Evolutionary conservation across 805 yeast genomes (phyloP), one percentile per base, ranked within the genome.

Genomic region (Teunomyces panamensis): DNA sequence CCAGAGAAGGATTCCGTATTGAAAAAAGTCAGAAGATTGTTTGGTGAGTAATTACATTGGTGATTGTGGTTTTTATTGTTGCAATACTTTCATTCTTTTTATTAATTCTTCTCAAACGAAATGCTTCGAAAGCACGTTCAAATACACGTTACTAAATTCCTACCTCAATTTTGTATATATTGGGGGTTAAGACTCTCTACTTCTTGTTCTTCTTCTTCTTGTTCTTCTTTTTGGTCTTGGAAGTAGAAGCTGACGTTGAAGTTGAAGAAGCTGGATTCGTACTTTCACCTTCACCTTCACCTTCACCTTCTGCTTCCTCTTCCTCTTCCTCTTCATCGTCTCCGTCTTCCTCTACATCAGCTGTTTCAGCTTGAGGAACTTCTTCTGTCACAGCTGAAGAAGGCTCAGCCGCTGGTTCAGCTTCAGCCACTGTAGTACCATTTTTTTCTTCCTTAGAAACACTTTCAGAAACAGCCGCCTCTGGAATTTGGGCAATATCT

Each of bases 1-100:
- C 99, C 99, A 16, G 98, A 92, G 67, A 94, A 92, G 81, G 99
- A 94, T 69, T 86, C 96, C 16, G 90, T 94, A 35, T 78, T 94
- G 69, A 85, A 92, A 71, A 87, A 96, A 66, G 99, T 94, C 30
- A 86, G 96, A 75, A 84, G 96, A 65, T 73, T 94, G 54, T 91
- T 92, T 73, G 98, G 99, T 39, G 98, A 94, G 71, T 89, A 75
- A 44, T 55, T 32, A 13, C 17, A 3, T 30, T 14, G 34, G 9
- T n/a, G 13, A 30, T 20, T 1, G 13, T 30, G 34, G 34, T n/a
- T 14, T 30, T 14, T 10, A n/a, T 30, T 13, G 14, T 32, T 27
- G 29, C 24, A 29, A 9, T 17, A 20, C 32, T 29, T 9, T 29
- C 29, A 26, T 11, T 37, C 20, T 24, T n/a, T 14, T 43, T 17